Evolutionary conservation across 2,329 filamentous ascomycete species (phyloP).

Genomic region (Trichoderma lentiforme): DNA sequence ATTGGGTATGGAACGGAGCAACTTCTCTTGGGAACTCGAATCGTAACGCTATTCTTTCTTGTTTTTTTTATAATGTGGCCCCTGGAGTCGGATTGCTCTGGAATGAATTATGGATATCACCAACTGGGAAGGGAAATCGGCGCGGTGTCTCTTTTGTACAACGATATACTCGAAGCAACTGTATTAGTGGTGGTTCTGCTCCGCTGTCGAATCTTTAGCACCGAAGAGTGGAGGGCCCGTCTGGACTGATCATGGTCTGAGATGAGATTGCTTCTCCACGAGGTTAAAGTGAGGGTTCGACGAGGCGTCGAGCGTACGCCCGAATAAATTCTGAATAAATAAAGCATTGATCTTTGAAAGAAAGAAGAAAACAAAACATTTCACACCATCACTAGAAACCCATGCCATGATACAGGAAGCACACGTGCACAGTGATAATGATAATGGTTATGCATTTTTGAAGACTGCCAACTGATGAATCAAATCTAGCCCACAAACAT

Average conservation of each 20-base stretch:
- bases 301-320: constrained; percentile 61
- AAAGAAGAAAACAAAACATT: background rate
- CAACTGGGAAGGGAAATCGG: constrained; percentile 24
- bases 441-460: constrained; percentile 3
- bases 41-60: constrained; percentile 25
- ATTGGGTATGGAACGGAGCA: constrained; percentile 22
- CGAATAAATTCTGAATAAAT: constrained; percentile 39
- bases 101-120: constrained; percentile 35
- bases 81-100: constrained; percentile 30
- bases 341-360: constrained; percentile 26
- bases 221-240: constrained; percentile 61
- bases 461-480: background rate
- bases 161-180: constrained; percentile 37
- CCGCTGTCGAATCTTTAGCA: constrained; percentile 62
- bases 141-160: constrained; percentile 49
- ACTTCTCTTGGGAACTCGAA: constrained; percentile 14
- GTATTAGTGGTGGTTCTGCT: constrained; percentile 55
- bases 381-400: constrained; percentile 6
- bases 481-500: background rate
- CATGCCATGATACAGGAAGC: constrained; percentile 2
- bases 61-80: constrained; percentile 16
- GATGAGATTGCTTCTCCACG: constrained; percentile 52
- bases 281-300: constrained; percentile 68
- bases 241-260: constrained; percentile 21
- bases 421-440: constrained; percentile 12